Conservation (phyloP, 345 rosid genomes). For the Boechera retrofracta region DNA sequence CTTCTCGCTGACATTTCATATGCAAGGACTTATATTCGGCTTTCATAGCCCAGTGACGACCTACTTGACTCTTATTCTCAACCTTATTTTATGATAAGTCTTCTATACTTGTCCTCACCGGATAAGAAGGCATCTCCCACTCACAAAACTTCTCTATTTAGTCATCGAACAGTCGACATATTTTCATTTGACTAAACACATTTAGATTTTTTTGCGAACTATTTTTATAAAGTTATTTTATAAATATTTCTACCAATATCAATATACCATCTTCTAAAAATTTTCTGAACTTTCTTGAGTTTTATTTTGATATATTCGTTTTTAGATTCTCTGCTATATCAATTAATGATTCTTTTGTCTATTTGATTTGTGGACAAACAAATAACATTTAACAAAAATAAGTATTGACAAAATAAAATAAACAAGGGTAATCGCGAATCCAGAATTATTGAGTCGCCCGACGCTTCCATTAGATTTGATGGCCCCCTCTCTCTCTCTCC, state of each 20-base stretch:
- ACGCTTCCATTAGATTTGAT: slow-evolving; percentile 43
- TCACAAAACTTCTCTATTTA: too few species aligned
- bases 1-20: too few species aligned
- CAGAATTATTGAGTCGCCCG: slow-evolving; percentile 33
- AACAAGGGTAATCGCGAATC: slow-evolving; percentile 8
- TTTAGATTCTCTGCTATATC: neutral
- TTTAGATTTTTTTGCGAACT: neutral
- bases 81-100: too few species aligned
- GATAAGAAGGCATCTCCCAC: too few species aligned
- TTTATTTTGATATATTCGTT: neutral
- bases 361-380: slow-evolving; percentile 8
- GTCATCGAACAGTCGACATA: too few species aligned
- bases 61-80: too few species aligned
- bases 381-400: neutral
- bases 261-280: neutral
- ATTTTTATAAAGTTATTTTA: neutral
- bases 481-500: slow-evolving; percentile 37
- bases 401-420: neutral
- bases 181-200: slow-evolving; percentile 9
- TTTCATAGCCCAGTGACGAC: too few species aligned
- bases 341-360: neutral
- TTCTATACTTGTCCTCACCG: too few species aligned
- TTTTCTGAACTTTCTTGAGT: neutral
- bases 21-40: too few species aligned
- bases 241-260: neutral